Evolutionary conservation across 2,329 filamentous ascomycete species (phyloP).

Genomic region (Aspergillaceae sp.): DNA sequence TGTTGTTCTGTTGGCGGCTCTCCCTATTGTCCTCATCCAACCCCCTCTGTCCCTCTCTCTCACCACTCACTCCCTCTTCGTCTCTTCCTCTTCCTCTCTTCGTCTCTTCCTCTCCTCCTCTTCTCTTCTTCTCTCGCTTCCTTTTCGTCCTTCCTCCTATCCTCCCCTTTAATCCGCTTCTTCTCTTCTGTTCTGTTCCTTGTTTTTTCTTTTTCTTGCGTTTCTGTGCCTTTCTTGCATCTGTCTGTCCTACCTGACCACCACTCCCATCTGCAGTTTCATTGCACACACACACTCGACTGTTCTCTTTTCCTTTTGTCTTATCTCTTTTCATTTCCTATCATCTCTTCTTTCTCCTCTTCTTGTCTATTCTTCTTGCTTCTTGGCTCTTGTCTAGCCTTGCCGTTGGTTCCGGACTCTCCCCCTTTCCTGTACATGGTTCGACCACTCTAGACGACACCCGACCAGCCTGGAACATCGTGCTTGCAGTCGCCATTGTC

Average conservation of each 20-base stretch:
- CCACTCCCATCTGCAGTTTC: no score
- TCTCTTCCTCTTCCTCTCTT: constrained; percentile 15
- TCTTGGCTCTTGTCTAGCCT: not conserved
- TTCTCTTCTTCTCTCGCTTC: constrained; percentile 16
- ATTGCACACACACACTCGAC: no score
- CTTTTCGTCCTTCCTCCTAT: constrained; percentile 7
- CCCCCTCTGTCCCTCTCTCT: constrained; percentile 3
- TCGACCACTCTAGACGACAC: constrained; percentile 19
- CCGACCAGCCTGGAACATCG: constrained; percentile 19
- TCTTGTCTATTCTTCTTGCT: constrained; percentile 22
- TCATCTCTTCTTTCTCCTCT: constrained; percentile 13
- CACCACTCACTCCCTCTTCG: constrained; percentile 9
- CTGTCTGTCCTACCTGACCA: no score
- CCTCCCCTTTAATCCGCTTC: constrained; percentile 3
- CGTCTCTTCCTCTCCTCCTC: constrained; percentile 24
- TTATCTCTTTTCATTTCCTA: not conserved
- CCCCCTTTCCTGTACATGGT: constrained; percentile 19
- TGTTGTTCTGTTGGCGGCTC: no score
- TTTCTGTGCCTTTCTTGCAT: not conserved
- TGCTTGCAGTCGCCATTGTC: constrained; percentile 20
- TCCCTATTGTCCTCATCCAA: not conserved
- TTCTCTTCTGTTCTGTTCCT: constrained; percentile 22
- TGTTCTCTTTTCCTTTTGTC: no score
- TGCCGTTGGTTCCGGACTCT: constrained; percentile 8
- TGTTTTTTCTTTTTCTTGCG: constrained; percentile 11